These are phyloP conservation scores for Coniochaeta ligniaria DNA, from an alignment of 2,329 filamentous ascomycete genomes.

Conservation along the genomic window DNA sequence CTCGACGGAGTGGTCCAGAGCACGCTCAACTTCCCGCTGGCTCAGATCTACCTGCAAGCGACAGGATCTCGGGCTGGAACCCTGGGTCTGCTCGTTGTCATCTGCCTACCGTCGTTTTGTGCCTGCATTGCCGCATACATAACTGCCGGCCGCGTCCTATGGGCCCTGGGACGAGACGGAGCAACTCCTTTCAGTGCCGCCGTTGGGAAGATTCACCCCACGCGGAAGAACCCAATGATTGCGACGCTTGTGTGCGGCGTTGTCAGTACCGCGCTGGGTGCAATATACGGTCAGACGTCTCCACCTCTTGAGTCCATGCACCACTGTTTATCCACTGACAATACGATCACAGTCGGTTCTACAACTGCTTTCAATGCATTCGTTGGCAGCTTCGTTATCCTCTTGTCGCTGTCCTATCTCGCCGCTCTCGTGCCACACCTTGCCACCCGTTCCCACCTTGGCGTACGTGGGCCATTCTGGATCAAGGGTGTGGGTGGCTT, in stretches of 20 bases:
- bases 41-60: constrained; percentile 57
- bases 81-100: constrained; percentile 37
- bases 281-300: too few species aligned
- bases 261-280: constrained; percentile 45
- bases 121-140: constrained; percentile 28
- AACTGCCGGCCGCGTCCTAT: constrained; percentile 29
- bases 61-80: constrained; percentile 43
- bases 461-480: constrained; percentile 48
- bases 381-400: constrained; percentile 39
- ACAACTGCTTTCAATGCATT: constrained; percentile 61
- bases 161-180: constrained; percentile 30
- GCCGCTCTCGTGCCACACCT: constrained; percentile 55
- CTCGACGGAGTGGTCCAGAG: constrained; percentile 40
- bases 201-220: constrained; percentile 20
- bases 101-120: too few species aligned
- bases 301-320: too few species aligned
- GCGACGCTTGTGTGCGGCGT: constrained; percentile 41
- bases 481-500: constrained; percentile 38
- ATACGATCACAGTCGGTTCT: too few species aligned
- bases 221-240: constrained; percentile 26
- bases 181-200: constrained; percentile 4
- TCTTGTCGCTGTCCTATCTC: constrained; percentile 46
- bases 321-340: too few species aligned
- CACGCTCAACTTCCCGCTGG: constrained; percentile 56
- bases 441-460: constrained; percentile 30